phyloP scores from a whole-genome alignment of 225 moss, liverwort and hornwort genomes.

The Bryum argenteum region DNA sequence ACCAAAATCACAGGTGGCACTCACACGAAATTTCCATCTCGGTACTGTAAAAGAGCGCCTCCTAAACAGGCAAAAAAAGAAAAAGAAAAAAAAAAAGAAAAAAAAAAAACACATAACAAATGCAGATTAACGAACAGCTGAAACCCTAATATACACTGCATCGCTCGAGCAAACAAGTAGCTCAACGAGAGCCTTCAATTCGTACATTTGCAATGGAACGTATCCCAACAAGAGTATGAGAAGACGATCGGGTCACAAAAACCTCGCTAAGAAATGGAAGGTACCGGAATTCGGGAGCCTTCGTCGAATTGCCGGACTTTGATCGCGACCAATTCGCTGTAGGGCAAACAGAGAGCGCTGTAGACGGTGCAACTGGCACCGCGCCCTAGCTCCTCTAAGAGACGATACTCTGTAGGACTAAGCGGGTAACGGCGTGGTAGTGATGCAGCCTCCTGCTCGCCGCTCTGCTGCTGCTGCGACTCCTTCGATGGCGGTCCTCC shows the following conservation, averaged over 20 bases:
- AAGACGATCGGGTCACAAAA: conserved; percentile 1
- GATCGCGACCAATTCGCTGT: conserved; percentile 51
- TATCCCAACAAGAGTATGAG: conserved; percentile 16
- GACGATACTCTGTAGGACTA: conserved; percentile 33
- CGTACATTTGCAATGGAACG: not conserved
- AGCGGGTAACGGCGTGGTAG: conserved; percentile 19
- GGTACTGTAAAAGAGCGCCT: not conserved
- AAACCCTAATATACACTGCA: conserved; percentile 30
- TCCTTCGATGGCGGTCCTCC: conserved; percentile 17
- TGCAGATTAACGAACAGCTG: not conserved
- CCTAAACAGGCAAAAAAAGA: not conserved
- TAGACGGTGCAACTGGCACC: conserved; percentile 40
- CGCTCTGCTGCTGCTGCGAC: conserved; percentile 15
- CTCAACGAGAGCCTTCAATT: conserved; percentile 14
- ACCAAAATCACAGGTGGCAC: not conserved
- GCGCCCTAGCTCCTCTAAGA: conserved; percentile 47
- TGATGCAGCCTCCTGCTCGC: conserved; percentile 9
- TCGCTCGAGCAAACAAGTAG: not conserved
- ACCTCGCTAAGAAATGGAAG: not conserved
- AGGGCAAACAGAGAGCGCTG: conserved; percentile 48
- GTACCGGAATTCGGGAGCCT: conserved; percentile 49
- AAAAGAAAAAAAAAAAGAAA: not conserved
- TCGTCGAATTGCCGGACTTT: conserved; percentile 43
- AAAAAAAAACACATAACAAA: not conserved
- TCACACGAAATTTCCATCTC: not conserved